Evolutionary conservation across 768 basidiomycete genomes (phyloP).

Genomic region (Phlegmacium glaucopus): DNA sequence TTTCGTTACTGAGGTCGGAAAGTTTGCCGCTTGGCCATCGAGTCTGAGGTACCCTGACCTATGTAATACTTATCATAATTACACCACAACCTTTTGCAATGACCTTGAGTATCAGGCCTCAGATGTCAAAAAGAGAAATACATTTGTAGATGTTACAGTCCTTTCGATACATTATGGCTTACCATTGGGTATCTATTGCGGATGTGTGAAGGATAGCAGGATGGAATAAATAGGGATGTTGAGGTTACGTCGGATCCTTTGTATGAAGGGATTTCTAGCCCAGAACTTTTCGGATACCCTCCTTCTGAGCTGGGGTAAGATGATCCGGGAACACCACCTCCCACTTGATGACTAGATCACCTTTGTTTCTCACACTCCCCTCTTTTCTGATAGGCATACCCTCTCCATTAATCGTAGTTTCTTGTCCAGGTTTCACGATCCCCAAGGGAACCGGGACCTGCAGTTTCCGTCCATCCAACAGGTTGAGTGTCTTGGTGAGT

Average conservation of each 20-base stretch:
- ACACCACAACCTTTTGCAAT: too few relatives aligned
- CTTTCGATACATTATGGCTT: too few relatives aligned
- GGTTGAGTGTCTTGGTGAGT: conserved; percentile 50
- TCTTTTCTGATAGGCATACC: conserved; percentile 92
- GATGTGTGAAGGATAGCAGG: too few relatives aligned
- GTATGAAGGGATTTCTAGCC: conserved; percentile 2
- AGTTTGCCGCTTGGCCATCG: too few relatives aligned
- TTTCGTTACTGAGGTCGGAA: too few relatives aligned
- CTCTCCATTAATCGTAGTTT: conserved; percentile 68
- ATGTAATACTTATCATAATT: too few relatives aligned
- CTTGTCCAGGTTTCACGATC: conserved; percentile 73
- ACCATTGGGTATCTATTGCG: too few relatives aligned
- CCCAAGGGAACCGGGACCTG: conserved; percentile 64
- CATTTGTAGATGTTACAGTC: too few relatives aligned
- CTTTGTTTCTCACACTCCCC: conserved; percentile 64
- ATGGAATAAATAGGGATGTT: background rate
- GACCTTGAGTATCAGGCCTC: too few relatives aligned
- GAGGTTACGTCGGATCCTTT: background rate
- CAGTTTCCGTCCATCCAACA: conserved; percentile 78
- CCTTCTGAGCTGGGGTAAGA: conserved; percentile 75
- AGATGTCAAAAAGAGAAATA: too few relatives aligned
- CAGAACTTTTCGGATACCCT: conserved; percentile 70
- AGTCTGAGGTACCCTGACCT: too few relatives aligned
- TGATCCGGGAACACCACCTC: conserved; percentile 81
- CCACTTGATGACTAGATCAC: conserved; percentile 82